Percentiles rank a stretch among this genome's conserved stretches.
phyloP scores from a whole-genome alignment of 2,329 filamentous ascomycete species.

The Huntiella moniliformis region DNA sequence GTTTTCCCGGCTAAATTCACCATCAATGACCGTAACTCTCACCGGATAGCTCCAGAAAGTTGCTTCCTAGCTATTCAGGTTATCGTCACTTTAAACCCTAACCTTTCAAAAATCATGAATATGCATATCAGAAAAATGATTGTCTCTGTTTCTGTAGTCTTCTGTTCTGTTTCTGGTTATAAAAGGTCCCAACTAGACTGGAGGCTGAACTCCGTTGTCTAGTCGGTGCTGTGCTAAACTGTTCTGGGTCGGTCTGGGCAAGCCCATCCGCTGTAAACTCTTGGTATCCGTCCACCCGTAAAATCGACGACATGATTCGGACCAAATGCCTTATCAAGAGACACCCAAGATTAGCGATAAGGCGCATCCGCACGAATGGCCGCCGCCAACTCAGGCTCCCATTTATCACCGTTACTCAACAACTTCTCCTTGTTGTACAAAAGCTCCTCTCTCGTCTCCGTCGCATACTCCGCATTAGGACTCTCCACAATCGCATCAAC shows the following conservation, averaged over 20 bases:
- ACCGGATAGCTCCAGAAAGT: no score
- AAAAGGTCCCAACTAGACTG: not conserved
- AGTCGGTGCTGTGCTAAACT: not conserved
- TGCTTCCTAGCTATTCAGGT: no score
- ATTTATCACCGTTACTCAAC: conserved; percentile 78
- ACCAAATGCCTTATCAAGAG: not conserved
- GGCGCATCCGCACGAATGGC: conserved; percentile 83
- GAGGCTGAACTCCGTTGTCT: not conserved
- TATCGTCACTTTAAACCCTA: no score
- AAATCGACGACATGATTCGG: not conserved
- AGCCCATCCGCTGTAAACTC: not conserved
- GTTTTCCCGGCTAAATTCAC: no score
- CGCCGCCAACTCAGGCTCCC: conserved; percentile 93
- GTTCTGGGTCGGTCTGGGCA: no score
- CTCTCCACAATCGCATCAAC: conserved; percentile 72
- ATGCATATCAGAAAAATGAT: not conserved
- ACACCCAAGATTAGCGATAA: conserved; percentile 43
- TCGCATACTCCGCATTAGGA: conserved; percentile 44
- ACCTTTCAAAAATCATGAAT: no score
- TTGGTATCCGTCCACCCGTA: not conserved
- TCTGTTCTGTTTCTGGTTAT: not conserved
- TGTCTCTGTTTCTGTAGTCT: not conserved
- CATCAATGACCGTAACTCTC: no score
- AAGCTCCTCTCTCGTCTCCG: conserved; percentile 68
- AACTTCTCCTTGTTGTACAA: conserved; percentile 97